Evolutionary conservation across 176 grass and related monocot genomes (phyloP), one percentile per base, ranked within the genome.

Genomic region (Oryza officinalis): DNA sequence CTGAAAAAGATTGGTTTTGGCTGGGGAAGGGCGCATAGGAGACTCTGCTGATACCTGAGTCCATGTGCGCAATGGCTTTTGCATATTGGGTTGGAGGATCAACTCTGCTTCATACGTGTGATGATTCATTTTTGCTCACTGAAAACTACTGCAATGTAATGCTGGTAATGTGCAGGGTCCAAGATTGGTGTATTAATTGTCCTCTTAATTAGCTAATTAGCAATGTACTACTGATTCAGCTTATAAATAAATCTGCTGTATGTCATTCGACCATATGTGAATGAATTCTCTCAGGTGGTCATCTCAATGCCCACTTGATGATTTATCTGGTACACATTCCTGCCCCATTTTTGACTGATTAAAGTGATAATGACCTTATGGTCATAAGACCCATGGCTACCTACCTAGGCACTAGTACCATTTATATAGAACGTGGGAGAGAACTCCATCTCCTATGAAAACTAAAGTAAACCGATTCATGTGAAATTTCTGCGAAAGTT

Each of bases 1-100:
- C 20, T 79, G 32, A 13, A 38, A 6, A 50, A 8, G 6, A 57
- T 85, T 81, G 40, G 25, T 85, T 31, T 41, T 81, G 43, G 77
- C 17, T 79, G 32, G 45, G 6, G 69, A 50, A 45, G 69, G 27
- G 47, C 37, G 78, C 87, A 68, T 71, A 75, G 86, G 91, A 60
- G 91, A 77, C 87, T 88, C 85, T 88, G 87, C 76, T 86, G 67
- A 70, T 84, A 91, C 33, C 27, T 77, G 85, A 92, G 89, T 92
- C 85, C 87, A 84, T 88, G 72, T 79, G 85, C 57, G 75, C 13
- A 65, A 80, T 28, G 33, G 17, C 65, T 64, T 20, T 61, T 61
- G 57, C n/a, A n/a, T n/a, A 3, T 80, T 63, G 3, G 38, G 27
- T 31, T 86, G 49, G 78, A 88, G 43, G 33, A 83, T 88, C 31